Evolutionary conservation across 1,284 basidiomycete genomes (phyloP).

Genomic region (Tausonia pullulans): DNA sequence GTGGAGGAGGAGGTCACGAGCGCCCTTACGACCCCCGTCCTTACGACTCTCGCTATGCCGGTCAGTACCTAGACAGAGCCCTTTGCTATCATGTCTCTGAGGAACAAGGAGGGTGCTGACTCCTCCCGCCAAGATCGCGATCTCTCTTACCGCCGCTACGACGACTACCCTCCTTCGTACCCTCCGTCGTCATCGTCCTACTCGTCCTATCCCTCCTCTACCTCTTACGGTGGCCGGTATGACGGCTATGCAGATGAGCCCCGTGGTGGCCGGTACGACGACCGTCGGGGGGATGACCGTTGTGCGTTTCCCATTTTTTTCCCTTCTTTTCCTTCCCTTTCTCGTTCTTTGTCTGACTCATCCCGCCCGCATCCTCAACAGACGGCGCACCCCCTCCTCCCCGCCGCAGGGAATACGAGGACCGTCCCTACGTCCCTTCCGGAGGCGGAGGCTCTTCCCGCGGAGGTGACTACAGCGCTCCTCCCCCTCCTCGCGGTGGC

Average conservation of each 20-base stretch:
- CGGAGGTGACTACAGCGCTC: neutral
- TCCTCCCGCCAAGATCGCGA: neutral
- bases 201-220: neutral
- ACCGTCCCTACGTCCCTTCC: slow-evolving; percentile 9
- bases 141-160: too few species aligned
- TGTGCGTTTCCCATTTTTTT: slow-evolving; percentile 31
- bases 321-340: slow-evolving; percentile 21
- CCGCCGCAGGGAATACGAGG: slow-evolving; percentile 7
- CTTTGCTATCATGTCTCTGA: too few species aligned
- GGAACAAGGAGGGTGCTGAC: neutral
- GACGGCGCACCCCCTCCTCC: slow-evolving; percentile 17
- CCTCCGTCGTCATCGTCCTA: neutral
- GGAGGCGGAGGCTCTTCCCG: slow-evolving; percentile 1
- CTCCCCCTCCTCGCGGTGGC: slow-evolving; percentile 3
- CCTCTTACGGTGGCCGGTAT: slow-evolving; percentile 25
- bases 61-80: neutral
- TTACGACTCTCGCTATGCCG: slow-evolving; percentile 61
- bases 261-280: slow-evolving; percentile 40
- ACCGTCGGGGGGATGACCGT: slow-evolving; percentile 26
- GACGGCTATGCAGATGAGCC: slow-evolving; percentile 42
- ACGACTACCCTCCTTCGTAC: too few species aligned
- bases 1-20: slow-evolving; percentile 41
- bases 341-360: slow-evolving; percentile 7
- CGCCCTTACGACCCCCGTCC: slow-evolving; percentile 67
- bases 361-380: neutral